Conservation (phyloP, 768 basidiomycete species). For the Pulveroboletus sp. region DNA sequence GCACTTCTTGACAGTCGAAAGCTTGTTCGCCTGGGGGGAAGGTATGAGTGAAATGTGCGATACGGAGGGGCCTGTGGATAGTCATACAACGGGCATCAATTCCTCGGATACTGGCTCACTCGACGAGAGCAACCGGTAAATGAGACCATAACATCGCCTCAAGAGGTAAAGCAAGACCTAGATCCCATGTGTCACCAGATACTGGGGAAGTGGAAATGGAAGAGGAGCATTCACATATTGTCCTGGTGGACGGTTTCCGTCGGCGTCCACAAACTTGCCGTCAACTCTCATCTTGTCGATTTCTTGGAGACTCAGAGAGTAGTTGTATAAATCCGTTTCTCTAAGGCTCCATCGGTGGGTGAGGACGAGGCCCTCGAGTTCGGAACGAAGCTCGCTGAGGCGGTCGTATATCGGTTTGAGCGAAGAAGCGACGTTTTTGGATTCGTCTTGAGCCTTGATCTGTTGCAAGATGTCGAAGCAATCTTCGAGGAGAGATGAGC, state of each 20-base stretch:
- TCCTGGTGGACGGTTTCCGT: constrained; percentile 86
- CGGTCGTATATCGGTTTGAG: constrained; percentile 94
- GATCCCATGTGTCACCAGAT: background rate
- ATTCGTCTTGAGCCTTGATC: constrained; percentile 90
- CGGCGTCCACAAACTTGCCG: constrained; percentile 93
- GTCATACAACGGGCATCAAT: constrained; percentile 86
- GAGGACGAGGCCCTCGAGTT: constrained; percentile 87
- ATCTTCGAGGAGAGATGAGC: constrained; percentile 90
- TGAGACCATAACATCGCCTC: constrained; percentile 92
- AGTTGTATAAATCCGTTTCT: constrained; percentile 93
- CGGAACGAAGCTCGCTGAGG: constrained; percentile 75
- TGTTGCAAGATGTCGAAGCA: constrained; percentile 96
- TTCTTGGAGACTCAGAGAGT: constrained; percentile 88
- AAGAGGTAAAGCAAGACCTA: constrained; percentile 92
- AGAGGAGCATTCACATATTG: constrained; percentile 71
- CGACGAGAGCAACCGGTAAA: constrained; percentile 88
- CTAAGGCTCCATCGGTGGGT: constrained; percentile 97
- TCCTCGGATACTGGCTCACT: constrained; percentile 98
- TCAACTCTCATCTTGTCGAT: constrained; percentile 97
- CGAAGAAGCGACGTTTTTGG: constrained; percentile 78
- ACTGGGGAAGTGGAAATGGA: background rate
- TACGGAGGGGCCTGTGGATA: background rate
- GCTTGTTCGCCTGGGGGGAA: constrained; percentile 81
- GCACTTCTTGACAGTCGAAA: constrained; percentile 95
- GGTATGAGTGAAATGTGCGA: background rate